phyloP scores from a whole-genome alignment of 106 monocot species.

The Dioscorea dumetorum region DNA sequence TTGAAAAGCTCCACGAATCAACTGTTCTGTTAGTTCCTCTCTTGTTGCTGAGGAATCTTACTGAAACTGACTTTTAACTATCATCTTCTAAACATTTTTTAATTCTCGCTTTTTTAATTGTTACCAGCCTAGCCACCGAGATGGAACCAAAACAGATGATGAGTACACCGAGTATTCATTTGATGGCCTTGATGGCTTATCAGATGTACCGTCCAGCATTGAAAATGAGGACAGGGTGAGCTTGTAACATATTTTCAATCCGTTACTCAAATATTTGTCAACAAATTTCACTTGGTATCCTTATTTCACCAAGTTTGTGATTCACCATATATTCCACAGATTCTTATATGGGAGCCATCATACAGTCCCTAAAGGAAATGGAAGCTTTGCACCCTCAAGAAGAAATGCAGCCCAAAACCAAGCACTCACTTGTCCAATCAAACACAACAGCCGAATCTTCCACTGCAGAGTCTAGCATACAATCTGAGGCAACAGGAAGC shows the following conservation, averaged over 20 bases:
- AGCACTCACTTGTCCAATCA: background rate
- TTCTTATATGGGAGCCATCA: constrained; percentile 94
- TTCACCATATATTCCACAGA: constrained; percentile 28
- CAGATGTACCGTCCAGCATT: constrained; percentile 58
- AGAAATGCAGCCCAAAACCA: constrained; percentile 9
- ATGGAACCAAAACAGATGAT: constrained; percentile 29
- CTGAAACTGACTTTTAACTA: constrained; percentile 19
- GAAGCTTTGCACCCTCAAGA: constrained; percentile 23
- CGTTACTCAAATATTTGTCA: too few relatives aligned
- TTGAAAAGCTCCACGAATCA: background rate
- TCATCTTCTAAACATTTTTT: constrained; percentile 46
- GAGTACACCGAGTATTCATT: constrained; percentile 59
- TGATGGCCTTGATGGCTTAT: constrained; percentile 39
- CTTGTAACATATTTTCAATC: background rate
- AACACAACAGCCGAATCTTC: constrained; percentile 3
- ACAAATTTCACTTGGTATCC: background rate
- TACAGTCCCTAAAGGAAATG: constrained; percentile 79
- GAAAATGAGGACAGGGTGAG: constrained; percentile 96
- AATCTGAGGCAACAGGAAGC: background rate
- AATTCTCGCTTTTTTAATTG: constrained; percentile 16
- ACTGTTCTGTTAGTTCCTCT: background rate
- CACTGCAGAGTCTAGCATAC: background rate
- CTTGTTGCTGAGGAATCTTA: constrained; percentile 18
- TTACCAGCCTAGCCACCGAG: constrained; percentile 6
- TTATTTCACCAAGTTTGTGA: background rate